These are phyloP conservation scores for Petunia secreta DNA, from an alignment of 257 asterid genomes.

Conservation along the genomic window DNA sequence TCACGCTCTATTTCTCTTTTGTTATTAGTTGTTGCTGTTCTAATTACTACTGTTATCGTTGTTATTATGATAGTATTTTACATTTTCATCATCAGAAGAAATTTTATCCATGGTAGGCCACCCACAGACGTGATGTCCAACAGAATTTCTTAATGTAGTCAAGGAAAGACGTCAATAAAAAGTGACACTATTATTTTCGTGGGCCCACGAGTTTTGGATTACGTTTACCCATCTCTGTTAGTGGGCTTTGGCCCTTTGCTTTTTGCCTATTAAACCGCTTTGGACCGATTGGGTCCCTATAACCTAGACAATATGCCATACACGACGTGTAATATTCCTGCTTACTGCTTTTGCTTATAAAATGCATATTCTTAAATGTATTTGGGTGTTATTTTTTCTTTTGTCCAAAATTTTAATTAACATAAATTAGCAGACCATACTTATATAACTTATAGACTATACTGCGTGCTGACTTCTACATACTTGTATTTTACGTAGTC, in stretches of 20 bases:
- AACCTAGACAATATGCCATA: neutral
- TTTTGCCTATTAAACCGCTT: neutral
- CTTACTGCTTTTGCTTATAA: neutral
- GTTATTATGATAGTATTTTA: neutral
- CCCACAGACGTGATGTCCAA: neutral
- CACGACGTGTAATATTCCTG: neutral
- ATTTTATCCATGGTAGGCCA: constrained; percentile 19
- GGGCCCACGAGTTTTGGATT: neutral
- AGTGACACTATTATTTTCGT: neutral
- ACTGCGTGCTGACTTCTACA: too few relatives aligned
- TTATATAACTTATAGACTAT: too few relatives aligned
- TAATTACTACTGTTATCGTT: neutral
- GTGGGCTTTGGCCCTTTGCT: constrained; percentile 11
- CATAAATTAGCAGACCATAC: too few relatives aligned
- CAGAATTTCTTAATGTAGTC: constrained; percentile 12
- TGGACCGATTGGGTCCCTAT: neutral
- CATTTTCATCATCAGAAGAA: neutral
- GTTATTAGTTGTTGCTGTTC: neutral
- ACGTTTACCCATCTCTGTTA: neutral
- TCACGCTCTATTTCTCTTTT: neutral
- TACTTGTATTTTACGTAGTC: too few relatives aligned
- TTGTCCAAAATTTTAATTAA: too few relatives aligned
- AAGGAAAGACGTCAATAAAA: neutral
- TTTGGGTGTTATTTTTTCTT: too few relatives aligned
- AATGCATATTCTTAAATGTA: neutral